These are phyloP conservation scores for Neopestalotiopsis rosae DNA, from an alignment of 2,329 filamentous ascomycete species.

Conservation along the genomic window DNA sequence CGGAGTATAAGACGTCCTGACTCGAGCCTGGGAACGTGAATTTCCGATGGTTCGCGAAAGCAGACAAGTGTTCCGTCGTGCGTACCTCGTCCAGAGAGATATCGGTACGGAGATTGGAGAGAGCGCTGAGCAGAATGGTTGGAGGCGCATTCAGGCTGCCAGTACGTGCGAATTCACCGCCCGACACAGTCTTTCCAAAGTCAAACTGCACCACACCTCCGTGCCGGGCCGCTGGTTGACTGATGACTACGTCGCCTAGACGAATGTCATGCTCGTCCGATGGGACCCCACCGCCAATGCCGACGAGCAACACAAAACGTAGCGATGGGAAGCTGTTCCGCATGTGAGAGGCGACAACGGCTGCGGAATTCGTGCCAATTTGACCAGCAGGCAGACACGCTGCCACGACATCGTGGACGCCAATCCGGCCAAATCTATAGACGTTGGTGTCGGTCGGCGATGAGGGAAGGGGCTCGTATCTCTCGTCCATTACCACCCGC, in stretches of 20 bases:
- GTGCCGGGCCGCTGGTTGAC: neutral
- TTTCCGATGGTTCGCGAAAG: too few relatives aligned
- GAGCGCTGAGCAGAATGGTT: neutral
- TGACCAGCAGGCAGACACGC: constrained; percentile 24
- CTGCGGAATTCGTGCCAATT: constrained; percentile 6
- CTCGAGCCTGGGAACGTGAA: too few relatives aligned
- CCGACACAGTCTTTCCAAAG: neutral
- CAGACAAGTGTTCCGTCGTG: neutral
- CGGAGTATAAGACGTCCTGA: neutral
- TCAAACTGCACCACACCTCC: constrained; percentile 15
- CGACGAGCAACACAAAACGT: constrained; percentile 30
- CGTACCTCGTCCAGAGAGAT: neutral
- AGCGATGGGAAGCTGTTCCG: constrained; percentile 24
- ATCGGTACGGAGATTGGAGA: neutral
- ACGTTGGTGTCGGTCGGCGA: constrained; percentile 24
- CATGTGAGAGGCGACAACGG: constrained; percentile 26
- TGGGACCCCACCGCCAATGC: constrained; percentile 31
- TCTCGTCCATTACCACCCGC: constrained; percentile 35
- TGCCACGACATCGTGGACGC: constrained; percentile 25
- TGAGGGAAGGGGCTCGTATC: constrained; percentile 24
- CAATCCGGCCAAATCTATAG: constrained; percentile 29
- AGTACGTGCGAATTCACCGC: neutral
- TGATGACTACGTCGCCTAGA: constrained; percentile 6
- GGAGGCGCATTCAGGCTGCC: neutral
- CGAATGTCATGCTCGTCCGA: neutral